These are phyloP conservation scores for Lachancea fermentati DNA, from an alignment of 805 yeast species.

Conservation along the genomic window DNA sequence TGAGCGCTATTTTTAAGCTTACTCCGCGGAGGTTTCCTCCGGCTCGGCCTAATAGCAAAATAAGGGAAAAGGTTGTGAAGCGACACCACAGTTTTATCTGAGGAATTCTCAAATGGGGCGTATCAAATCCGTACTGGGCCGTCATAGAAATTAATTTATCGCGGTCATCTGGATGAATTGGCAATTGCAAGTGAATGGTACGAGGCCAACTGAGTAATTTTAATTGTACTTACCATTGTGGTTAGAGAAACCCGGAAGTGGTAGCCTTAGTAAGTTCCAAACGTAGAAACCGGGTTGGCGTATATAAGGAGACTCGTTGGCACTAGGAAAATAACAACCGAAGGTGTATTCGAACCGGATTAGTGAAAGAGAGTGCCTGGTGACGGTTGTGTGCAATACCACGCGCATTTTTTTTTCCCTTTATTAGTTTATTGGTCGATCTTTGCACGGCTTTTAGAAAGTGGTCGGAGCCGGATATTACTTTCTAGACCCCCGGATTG, in stretches of 20 bases:
- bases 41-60: constrained; percentile 2
- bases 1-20: background rate
- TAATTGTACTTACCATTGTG: background rate
- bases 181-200: background rate
- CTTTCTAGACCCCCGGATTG: background rate
- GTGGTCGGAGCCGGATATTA: background rate
- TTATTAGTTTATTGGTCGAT: background rate
- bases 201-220: background rate
- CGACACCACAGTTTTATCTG: too few relatives aligned
- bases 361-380: background rate
- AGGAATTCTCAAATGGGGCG: too few relatives aligned
- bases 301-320: background rate
- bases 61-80: too few relatives aligned
- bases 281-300: background rate
- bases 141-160: background rate
- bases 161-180: background rate
- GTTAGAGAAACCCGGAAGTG: background rate
- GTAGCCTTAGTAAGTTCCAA: too few relatives aligned
- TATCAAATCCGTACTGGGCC: too few relatives aligned
- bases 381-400: too few relatives aligned
- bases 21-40: background rate
- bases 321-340: too few relatives aligned
- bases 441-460: background rate
- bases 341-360: too few relatives aligned
- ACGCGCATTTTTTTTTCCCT: too few relatives aligned